Conservation (phyloP, 805 yeast species). For the Wickerhamomyces bisporus region DNA sequence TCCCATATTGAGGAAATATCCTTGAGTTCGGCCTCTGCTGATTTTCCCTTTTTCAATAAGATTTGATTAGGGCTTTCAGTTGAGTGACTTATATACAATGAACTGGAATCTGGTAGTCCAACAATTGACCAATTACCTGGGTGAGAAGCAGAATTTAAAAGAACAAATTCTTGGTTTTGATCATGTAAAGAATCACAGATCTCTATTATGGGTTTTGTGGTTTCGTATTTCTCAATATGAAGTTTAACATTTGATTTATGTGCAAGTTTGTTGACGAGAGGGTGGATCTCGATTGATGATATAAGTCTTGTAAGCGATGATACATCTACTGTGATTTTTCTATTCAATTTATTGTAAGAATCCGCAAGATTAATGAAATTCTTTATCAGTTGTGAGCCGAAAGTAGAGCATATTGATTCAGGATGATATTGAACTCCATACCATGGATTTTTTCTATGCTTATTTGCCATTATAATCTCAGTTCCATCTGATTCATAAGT, state of each 20-base stretch:
- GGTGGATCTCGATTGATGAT: conserved; percentile 12
- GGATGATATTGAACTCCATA: conserved; percentile 98
- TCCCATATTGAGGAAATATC: conserved; percentile 42
- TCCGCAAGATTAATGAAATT: conserved; percentile 44
- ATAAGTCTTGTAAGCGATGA: conserved; percentile 5
- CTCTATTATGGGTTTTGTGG: conserved; percentile 30
- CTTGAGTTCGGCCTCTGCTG: background rate
- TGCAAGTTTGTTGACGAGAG: no score
- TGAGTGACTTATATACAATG: conserved; percentile 56
- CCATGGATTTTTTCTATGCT: conserved; percentile 57
- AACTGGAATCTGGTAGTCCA: conserved; percentile 52
- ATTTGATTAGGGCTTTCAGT: conserved; percentile 30
- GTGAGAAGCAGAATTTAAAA: conserved; percentile 70
- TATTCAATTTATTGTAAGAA: conserved; percentile 19
- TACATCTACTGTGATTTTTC: conserved; percentile 16
- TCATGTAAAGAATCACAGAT: conserved; percentile 44
- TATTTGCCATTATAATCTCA: conserved; percentile 72
- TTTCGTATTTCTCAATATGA: conserved; percentile 1
- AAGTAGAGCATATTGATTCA: conserved; percentile 79
- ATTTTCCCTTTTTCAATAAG: background rate
- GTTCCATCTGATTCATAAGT: conserved; percentile 37
- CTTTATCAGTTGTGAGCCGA: conserved; percentile 52
- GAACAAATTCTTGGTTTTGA: conserved; percentile 41
- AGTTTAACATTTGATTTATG: background rate
- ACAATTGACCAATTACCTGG: conserved; percentile 90